phyloP scores from a whole-genome alignment of 805 yeast genomes.

The Candida arabinofermentans region DNA sequence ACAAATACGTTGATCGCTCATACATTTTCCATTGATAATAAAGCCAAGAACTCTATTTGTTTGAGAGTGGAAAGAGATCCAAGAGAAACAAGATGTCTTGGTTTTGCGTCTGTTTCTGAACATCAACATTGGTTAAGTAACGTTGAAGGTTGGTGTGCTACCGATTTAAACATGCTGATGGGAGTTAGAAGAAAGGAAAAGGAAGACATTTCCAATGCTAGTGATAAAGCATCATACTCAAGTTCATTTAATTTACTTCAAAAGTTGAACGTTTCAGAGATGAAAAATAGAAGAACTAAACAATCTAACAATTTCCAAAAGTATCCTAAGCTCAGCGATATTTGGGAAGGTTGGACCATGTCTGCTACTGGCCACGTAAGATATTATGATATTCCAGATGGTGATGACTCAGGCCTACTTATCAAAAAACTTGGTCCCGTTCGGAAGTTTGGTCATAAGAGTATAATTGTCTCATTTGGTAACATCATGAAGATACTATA shows the following conservation, averaged over 20 bases:
- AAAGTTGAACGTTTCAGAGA: conserved; percentile 6
- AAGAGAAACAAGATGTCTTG: conserved; percentile 84
- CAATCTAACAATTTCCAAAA: not conserved
- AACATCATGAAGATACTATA: conserved; percentile 67
- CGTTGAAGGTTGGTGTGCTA: conserved; percentile 76
- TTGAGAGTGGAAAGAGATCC: conserved; percentile 90
- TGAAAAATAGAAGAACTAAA: conserved; percentile 3
- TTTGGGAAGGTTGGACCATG: conserved; percentile 85
- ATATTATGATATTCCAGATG: conserved; percentile 54
- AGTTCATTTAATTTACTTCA: conserved; percentile 13
- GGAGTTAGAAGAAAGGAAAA: conserved; percentile 53
- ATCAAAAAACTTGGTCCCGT: conserved; percentile 59
- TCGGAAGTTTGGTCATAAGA: conserved; percentile 69
- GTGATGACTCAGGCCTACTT: conserved; percentile 41
- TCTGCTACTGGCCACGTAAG: conserved; percentile 60
- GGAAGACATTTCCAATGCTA: conserved; percentile 20
- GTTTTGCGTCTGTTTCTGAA: conserved; percentile 72
- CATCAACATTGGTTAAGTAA: conserved; percentile 60
- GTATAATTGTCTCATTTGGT: conserved; percentile 73
- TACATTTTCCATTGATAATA: conserved; percentile 65
- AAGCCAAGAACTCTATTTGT: conserved; percentile 77
- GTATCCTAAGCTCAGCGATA: conserved; percentile 34
- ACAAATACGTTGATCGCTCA: conserved; percentile 61
- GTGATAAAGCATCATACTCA: conserved; percentile 10
- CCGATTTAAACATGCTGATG: conserved; percentile 71